phyloP scores from a whole-genome alignment of 768 basidiomycete genomes.

The Saitozyma sp. region DNA sequence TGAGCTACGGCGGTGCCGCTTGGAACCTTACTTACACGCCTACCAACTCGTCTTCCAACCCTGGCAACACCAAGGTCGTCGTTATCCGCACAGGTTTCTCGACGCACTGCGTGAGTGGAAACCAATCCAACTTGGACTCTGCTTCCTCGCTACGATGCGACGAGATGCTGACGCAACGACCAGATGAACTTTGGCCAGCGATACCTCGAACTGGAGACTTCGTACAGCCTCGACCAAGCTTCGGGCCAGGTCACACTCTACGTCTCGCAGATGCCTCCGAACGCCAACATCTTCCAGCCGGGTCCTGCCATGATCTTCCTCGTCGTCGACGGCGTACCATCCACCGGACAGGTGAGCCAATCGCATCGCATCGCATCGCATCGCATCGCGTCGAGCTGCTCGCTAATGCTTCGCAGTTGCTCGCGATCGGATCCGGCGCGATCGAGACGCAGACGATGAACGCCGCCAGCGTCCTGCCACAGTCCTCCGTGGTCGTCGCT shows the following conservation, averaged over 20 bases:
- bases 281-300: conserved; percentile 64
- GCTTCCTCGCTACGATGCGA: too few relatives aligned
- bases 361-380: neutral
- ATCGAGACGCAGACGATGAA: conserved; percentile 36
- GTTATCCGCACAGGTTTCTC: conserved; percentile 70
- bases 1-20: conserved; percentile 77
- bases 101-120: conserved; percentile 51
- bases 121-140: too few relatives aligned
- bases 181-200: conserved; percentile 68
- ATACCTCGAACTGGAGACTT: conserved; percentile 75
- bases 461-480: conserved; percentile 31
- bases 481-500: conserved; percentile 29
- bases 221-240: conserved; percentile 74
- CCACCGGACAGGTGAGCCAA: conserved; percentile 30
- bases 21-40: conserved; percentile 77
- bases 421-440: conserved; percentile 41
- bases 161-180: neutral
- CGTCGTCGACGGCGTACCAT: conserved; percentile 49
- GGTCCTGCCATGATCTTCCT: conserved; percentile 49
- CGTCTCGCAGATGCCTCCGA: conserved; percentile 77
- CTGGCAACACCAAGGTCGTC: conserved; percentile 65
- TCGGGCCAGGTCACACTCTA: conserved; percentile 75
- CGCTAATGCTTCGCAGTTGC: conserved; percentile 20
- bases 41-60: conserved; percentile 67
- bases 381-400: neutral